Conservation (phyloP, 805 yeast species). For the Hanseniaspora thailandica region DNA sequence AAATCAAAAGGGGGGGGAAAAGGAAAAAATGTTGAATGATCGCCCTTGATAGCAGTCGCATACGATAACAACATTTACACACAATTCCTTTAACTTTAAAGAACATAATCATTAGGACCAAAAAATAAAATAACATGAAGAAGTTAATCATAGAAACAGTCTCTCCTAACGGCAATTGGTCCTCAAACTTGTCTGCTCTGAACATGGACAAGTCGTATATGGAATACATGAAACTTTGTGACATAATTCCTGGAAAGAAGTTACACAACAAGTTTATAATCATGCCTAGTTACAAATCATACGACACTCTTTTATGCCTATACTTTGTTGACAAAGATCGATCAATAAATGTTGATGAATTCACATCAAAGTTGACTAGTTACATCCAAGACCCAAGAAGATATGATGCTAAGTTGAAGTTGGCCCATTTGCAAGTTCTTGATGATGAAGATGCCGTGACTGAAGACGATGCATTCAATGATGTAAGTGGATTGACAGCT, state of each 20-base stretch:
- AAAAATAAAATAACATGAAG: background rate
- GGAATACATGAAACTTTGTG: conserved; percentile 31
- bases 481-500: conserved; percentile 11
- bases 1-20: too few species aligned
- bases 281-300: conserved; percentile 21
- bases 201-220: conserved; percentile 48
- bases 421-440: background rate
- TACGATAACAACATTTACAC: too few species aligned
- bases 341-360: conserved; percentile 31
- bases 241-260: conserved; percentile 18
- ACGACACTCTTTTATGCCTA: conserved; percentile 40
- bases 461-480: background rate
- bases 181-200: background rate
- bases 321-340: conserved; percentile 55
- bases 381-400: conserved; percentile 41
- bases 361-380: conserved; percentile 34
- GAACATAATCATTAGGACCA: background rate
- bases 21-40: too few species aligned
- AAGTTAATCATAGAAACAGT: conserved; percentile 4
- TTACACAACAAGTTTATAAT: conserved; percentile 37
- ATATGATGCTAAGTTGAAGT: conserved; percentile 34
- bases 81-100: background rate
- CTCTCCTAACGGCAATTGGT: conserved; percentile 8
- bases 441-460: background rate
- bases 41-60: too few species aligned